Evolutionary conservation across 2,329 filamentous ascomycete species (phyloP).

Genomic region (Corynespora cassiicola): DNA sequence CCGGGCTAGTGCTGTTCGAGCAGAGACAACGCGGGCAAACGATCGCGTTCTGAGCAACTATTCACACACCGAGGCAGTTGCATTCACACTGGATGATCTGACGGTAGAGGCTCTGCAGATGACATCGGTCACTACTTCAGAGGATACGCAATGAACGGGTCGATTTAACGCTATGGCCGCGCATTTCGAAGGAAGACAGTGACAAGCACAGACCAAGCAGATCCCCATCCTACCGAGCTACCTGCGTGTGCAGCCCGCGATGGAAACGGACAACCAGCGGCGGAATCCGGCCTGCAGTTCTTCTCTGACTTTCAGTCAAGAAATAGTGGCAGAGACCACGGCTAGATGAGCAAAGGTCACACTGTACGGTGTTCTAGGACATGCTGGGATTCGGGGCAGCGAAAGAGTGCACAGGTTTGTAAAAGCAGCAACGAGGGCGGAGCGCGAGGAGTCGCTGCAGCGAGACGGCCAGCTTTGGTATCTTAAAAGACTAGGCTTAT

Average conservation of each 20-base stretch:
- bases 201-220: conserved; percentile 9
- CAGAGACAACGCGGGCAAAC: conserved; percentile 16
- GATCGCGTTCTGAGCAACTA: conserved; percentile 20
- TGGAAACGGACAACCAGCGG: not conserved
- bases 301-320: conserved; percentile 7
- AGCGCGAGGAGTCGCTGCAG: conserved; percentile 16
- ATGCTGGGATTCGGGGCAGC: conserved; percentile 20
- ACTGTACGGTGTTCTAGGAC: conserved; percentile 20
- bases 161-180: conserved; percentile 5
- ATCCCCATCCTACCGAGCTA: conserved; percentile 11
- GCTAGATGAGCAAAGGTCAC: conserved; percentile 14
- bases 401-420: conserved; percentile 16
- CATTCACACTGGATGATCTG: conserved; percentile 21
- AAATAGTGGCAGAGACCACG: conserved; percentile 1
- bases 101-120: conserved; percentile 18
- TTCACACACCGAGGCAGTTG: conserved; percentile 18
- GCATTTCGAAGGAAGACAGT: conserved; percentile 12
- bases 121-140: conserved; percentile 18
- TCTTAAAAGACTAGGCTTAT: too few relatives aligned
- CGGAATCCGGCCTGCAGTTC: conserved; percentile 1
- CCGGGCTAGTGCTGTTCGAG: too few relatives aligned
- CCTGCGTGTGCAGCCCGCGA: conserved; percentile 1
- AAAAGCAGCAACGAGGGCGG: conserved; percentile 13
- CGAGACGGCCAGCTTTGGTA: conserved; percentile 15
- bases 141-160: conserved; percentile 15